Base-by-base conservation (phyloP, 2,329 filamentous ascomycete species). In the Hymenoscyphus scutula region DNA sequence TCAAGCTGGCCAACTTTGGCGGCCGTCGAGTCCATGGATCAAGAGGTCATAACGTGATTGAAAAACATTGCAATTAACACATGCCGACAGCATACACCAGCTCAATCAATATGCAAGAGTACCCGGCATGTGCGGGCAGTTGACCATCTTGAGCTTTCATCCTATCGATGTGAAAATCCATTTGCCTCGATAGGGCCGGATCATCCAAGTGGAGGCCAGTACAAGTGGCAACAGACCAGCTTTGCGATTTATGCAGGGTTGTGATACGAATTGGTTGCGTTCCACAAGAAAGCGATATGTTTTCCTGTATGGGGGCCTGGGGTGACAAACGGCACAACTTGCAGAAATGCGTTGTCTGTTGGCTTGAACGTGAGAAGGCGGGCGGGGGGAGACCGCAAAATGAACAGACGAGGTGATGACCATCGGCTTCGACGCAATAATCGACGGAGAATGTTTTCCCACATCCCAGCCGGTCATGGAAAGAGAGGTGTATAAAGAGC, bases 11-110 rank as follows among this genome's bases (percentile, higher is more conserved):
- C 53, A 65, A 61, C 45, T 38, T 63, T 67, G 63, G 57, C 66
- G 61, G 60, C 53, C 58, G 29, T 23, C 32, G 60, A 65, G 61
- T 63, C 58, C 56, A 66, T 69, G 69, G 68, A 69, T 70, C 48
- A 56, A 62, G 56, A 62, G 53, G 58, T 62, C 64, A 66, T 73
- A 73, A 72, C 69, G 71, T 74, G 72, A 73, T 72, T 63, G 58
- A 64, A 64, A 62, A 59, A 54, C 56, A 48, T 60, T 53, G 53
- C 48, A 27, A 61, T 58, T 58, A 65, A 66, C 66, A 71, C 67
- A 61, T 65, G 62, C 65, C 61, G 63, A 67, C 61, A 55, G 53
- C 48, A 62, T 67, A 67, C 67, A 68, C 59, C 58, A 58, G 41
- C 60, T 64, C 55, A 41, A 66, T 63, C 59, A 60, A 60, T 38